phyloP scores from a whole-genome alignment of 148 eudicot species.

The Chenopodium suecicum region DNA sequence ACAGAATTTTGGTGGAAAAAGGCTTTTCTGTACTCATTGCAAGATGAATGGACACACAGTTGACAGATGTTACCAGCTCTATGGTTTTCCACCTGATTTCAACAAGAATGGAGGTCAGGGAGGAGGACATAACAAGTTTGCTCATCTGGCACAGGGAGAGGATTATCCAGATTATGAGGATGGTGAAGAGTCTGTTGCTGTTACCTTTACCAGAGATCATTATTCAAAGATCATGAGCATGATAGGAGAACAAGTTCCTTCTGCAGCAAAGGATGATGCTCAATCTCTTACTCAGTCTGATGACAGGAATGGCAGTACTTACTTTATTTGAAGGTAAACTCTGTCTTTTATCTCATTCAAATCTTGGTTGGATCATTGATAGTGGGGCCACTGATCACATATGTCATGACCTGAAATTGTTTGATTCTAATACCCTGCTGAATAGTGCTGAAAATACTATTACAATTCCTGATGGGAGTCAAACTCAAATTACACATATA shows the following conservation, averaged over 20 bases:
- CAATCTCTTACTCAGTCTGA: no score
- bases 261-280: fast-evolving
- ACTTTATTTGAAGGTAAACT: no score
- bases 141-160: neutral
- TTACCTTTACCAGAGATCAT: neutral
- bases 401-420: no score
- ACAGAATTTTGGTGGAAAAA: fast-evolving
- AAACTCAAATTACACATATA: no score
- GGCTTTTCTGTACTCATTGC: neutral
- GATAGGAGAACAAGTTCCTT: neutral
- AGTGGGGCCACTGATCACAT: no score
- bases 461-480: no score
- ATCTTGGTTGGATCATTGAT: no score
- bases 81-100: neutral
- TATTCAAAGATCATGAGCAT: neutral
- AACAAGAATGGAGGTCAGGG: neutral
- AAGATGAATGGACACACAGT: neutral
- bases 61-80: neutral
- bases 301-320: no score
- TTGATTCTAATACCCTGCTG: fast-evolving
- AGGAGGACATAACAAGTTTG: neutral
- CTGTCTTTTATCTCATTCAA: no score
- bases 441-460: no score
- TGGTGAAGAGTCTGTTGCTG: neutral
- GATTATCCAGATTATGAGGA: neutral